Percentiles rank a stretch among this genome's conserved stretches.
Conservation (phyloP, 192 early-diverging fungal species). For the Coemansia sp. region DNA sequence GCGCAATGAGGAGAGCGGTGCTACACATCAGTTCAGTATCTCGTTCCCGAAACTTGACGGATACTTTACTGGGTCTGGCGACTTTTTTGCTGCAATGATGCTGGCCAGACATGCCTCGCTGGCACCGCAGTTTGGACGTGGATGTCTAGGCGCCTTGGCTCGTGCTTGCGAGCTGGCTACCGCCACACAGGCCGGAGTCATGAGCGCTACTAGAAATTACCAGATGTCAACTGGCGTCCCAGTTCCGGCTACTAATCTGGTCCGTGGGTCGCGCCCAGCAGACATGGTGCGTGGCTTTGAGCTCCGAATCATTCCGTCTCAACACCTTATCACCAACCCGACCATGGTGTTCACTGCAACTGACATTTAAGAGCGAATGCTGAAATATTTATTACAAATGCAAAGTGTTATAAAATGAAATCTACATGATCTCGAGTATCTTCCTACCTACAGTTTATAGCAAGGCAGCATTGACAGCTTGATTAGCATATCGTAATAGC, state of each 20-base stretch:
- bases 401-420: neutral
- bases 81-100: slow-evolving; percentile 78
- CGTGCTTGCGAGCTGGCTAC: slow-evolving; percentile 69
- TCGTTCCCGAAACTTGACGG: slow-evolving; percentile 72
- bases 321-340: slow-evolving; percentile 38
- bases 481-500: neutral
- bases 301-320: slow-evolving; percentile 69
- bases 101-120: slow-evolving; percentile 63
- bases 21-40: slow-evolving; percentile 63
- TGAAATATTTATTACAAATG: neutral
- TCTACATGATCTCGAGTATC: neutral
- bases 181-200: slow-evolving; percentile 68
- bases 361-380: slow-evolving; percentile 5
- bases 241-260: slow-evolving; percentile 24
- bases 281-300: slow-evolving; percentile 64
- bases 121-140: slow-evolving; percentile 7
- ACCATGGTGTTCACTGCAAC: slow-evolving; percentile 3
- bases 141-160: slow-evolving; percentile 29
- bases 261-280: slow-evolving; percentile 25
- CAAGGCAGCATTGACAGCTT: neutral
- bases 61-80: slow-evolving; percentile 92
- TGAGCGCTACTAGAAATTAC: slow-evolving; percentile 60
- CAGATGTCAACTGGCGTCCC: slow-evolving; percentile 34
- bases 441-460: slow-evolving; percentile 8
- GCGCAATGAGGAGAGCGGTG: neutral